Evolutionary conservation across 305 asterid species (phyloP).

Genomic region (Salvia sclarea): DNA sequence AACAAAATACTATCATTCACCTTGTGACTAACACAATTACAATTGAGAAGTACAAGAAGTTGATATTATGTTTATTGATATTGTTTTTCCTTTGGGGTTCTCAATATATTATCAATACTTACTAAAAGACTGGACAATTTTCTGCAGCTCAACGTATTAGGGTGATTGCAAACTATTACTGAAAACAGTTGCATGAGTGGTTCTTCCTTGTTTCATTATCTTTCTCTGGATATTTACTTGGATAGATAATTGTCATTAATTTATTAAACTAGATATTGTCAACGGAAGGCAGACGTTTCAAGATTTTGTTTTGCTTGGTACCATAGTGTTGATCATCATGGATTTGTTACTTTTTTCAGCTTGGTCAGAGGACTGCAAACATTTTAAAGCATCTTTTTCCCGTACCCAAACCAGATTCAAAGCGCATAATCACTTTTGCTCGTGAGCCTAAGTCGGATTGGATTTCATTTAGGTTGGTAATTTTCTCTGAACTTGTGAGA

Average conservation of each 20-base stretch:
- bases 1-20: too few species aligned
- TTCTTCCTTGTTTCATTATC: background rate
- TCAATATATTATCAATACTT: background rate
- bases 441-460: slow-evolving; percentile 58
- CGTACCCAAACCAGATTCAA: slow-evolving; percentile 90
- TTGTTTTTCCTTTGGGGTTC: background rate
- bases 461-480: slow-evolving; percentile 78
- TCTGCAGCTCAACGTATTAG: background rate
- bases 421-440: slow-evolving; percentile 79
- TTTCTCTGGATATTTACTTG: background rate
- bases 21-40: too few species aligned
- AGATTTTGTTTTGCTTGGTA: background rate
- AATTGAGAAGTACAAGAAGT: background rate
- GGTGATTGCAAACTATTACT: background rate
- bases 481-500: slow-evolving; percentile 15
- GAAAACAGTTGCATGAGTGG: background rate
- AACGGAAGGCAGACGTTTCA: background rate
- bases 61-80: background rate
- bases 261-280: slow-evolving; percentile 5
- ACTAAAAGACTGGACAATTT: background rate
- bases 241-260: background rate
- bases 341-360: slow-evolving; percentile 48
- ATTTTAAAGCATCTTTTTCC: slow-evolving; percentile 88
- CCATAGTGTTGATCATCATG: slow-evolving; percentile 1
- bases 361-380: slow-evolving; percentile 83